Evolutionary conservation across 1,139 yeast species (phyloP).

Genomic region (Suhomyces bolitotheri): DNA sequence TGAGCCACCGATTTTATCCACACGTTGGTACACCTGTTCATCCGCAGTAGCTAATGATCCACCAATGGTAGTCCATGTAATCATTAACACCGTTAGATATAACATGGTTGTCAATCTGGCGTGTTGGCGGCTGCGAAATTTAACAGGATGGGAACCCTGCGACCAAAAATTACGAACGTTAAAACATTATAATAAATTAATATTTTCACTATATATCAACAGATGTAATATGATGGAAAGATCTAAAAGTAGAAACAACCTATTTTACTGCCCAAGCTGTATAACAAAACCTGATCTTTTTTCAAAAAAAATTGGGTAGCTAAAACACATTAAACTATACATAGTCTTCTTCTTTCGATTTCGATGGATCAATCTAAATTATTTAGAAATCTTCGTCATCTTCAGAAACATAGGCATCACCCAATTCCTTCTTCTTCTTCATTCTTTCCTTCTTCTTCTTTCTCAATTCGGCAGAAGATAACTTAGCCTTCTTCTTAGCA

Average conservation of each 20-base stretch:
- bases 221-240: slow-evolving; percentile 9
- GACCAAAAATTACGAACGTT: slow-evolving; percentile 1
- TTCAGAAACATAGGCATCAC: slow-evolving; percentile 97
- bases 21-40: no score
- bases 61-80: no score
- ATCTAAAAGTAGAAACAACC: slow-evolving; percentile 9
- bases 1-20: no score
- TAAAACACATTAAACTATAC: slow-evolving; percentile 7
- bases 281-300: slow-evolving; percentile 11
- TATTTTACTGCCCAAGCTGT: slow-evolving; percentile 11
- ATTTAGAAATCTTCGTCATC: slow-evolving; percentile 62
- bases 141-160: not conserved
- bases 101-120: no score
- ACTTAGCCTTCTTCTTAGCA: slow-evolving; percentile 95
- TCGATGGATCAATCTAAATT: not conserved
- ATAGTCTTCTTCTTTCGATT: slow-evolving; percentile 4
- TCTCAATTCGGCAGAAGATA: slow-evolving; percentile 98
- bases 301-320: slow-evolving; percentile 12
- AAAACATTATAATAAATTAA: slow-evolving; percentile 12
- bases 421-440: slow-evolving; percentile 99
- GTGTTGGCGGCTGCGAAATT: slow-evolving; percentile 1
- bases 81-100: no score
- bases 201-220: slow-evolving; percentile 14
- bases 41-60: no score
- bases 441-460: slow-evolving; percentile 99